Percentiles rank a stretch among this genome's conserved stretches.
Evolutionary conservation across 2,329 filamentous ascomycete genomes (phyloP).

Genomic region (Chaetomiaceae sp.): DNA sequence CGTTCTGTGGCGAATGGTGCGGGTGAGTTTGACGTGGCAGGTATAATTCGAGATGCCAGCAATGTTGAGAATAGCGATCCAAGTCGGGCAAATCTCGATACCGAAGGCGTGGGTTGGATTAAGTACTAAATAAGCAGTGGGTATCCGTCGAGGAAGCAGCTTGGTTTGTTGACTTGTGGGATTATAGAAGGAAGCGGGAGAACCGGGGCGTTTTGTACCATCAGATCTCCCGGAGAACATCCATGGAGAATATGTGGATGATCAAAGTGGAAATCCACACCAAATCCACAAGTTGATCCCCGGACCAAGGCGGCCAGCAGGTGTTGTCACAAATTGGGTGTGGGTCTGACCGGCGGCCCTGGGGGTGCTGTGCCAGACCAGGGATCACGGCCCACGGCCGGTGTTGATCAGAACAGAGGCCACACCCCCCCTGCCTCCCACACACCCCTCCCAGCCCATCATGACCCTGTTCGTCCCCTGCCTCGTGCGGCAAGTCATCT

Average conservation of each 20-base stretch:
- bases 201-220: constrained; percentile 28
- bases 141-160: constrained; percentile 38
- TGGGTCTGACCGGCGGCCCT: constrained; percentile 38
- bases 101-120: constrained; percentile 38
- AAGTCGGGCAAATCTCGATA: constrained; percentile 21
- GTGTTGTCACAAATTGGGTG: constrained; percentile 51
- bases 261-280: constrained; percentile 48
- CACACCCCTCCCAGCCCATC: constrained; percentile 2
- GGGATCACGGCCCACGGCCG: constrained; percentile 34
- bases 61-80: constrained; percentile 22
- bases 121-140: constrained; percentile 30
- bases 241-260: constrained; percentile 36
- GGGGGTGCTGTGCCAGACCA: constrained; percentile 35
- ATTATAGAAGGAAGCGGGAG: constrained; percentile 36
- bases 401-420: constrained; percentile 28
- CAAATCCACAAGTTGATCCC: constrained; percentile 37
- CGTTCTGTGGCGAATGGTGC: no score
- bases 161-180: constrained; percentile 34
- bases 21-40: no score
- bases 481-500: not conserved
- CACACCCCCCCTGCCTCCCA: constrained; percentile 15
- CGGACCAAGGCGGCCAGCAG: constrained; percentile 36
- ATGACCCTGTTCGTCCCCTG: constrained; percentile 4
- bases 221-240: constrained; percentile 44
- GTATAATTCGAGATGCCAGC: constrained; percentile 25